phyloP scores from a whole-genome alignment of 2,329 filamentous ascomycete genomes.

The Paracamarosporium sp. region DNA sequence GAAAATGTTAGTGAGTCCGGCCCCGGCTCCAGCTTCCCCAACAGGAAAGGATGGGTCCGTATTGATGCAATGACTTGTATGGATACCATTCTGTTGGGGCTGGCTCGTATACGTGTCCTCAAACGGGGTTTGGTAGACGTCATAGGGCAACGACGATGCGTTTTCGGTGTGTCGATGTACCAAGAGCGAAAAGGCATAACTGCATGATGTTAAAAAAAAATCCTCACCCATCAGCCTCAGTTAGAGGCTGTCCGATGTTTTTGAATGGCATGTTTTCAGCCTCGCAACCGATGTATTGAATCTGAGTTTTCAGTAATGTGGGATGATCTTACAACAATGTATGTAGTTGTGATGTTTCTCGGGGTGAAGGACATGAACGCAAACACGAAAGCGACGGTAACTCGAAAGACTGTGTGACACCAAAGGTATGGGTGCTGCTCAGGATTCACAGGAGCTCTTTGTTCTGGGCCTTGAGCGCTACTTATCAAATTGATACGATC shows the following conservation, averaged over 20 bases:
- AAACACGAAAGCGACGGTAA: neutral
- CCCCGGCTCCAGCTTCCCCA: neutral
- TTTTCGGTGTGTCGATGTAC: too few relatives aligned
- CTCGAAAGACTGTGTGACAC: neutral
- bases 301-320: neutral
- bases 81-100: neutral
- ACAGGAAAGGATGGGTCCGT: neutral
- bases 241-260: neutral
- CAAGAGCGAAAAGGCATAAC: conserved; percentile 22
- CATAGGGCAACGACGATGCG: neutral
- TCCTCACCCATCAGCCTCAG: neutral
- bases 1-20: too few relatives aligned
- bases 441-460: too few relatives aligned
- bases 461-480: too few relatives aligned
- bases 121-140: neutral
- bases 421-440: too few relatives aligned
- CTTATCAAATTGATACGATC: neutral
- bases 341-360: neutral
- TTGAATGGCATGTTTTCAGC: neutral
- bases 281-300: neutral
- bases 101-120: neutral
- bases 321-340: too few relatives aligned
- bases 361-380: neutral
- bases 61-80: neutral
- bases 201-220: conserved; percentile 26